A percentile compares a stretch with the other conserved stretches of the same genome.
Evolutionary conservation across 192 early-diverging fungal species (phyloP).

Genomic region (Linnemannia elongata): DNA sequence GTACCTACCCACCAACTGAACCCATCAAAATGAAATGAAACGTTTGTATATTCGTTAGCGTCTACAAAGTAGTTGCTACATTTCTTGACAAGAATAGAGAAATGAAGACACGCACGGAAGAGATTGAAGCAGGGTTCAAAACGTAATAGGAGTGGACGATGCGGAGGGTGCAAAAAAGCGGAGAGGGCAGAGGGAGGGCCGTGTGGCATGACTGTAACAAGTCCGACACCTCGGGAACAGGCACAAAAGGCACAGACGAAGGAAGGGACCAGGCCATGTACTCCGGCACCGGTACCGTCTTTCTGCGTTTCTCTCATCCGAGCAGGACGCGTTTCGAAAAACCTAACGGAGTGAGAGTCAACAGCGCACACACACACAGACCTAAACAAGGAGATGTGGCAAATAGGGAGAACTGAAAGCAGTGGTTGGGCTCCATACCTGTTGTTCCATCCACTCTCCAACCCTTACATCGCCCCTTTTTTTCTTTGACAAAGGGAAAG

Average conservation of each 20-base stretch:
- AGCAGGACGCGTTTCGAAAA: background rate
- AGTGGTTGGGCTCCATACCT: background rate
- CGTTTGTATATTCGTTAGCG: no score
- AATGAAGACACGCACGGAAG: no score
- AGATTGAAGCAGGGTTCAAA: no score
- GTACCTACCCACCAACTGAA: background rate
- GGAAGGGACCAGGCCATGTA: constrained; percentile 3
- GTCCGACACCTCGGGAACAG: background rate
- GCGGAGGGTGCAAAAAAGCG: background rate
- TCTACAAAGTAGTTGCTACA: no score
- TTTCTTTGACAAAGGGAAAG: background rate
- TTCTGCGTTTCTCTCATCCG: background rate
- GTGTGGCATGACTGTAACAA: background rate
- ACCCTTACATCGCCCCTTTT: no score
- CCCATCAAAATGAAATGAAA: no score
- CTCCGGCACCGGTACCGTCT: background rate
- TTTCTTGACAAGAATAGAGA: no score
- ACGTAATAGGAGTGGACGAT: no score
- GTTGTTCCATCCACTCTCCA: no score
- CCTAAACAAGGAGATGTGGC: background rate
- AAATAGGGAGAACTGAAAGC: background rate
- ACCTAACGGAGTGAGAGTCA: background rate
- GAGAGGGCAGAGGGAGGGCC: background rate
- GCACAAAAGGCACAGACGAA: background rate
- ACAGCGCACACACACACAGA: background rate